Percentiles rank a stretch among this genome's conserved stretches.
Evolutionary conservation across 2,329 filamentous ascomycete species (phyloP).

Genomic region (Intubia oerlemansii): DNA sequence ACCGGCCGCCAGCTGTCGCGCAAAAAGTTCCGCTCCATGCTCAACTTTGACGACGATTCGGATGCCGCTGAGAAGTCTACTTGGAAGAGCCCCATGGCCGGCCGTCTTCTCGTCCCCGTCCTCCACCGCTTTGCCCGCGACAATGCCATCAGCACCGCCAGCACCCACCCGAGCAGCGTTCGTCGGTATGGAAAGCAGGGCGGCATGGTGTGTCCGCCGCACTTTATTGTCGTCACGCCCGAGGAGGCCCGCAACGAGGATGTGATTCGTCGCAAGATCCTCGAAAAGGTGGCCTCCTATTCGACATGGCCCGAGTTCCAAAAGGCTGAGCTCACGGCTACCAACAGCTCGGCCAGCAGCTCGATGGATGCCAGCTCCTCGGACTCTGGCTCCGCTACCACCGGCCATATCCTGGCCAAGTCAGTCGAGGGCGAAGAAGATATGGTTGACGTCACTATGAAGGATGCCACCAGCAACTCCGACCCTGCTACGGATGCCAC

Average conservation of each 20-base stretch:
- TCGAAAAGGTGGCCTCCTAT: constrained; percentile 54
- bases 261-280: constrained; percentile 55
- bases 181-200: too few relatives aligned
- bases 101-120: constrained; percentile 48
- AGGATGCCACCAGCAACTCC: constrained; percentile 26
- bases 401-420: constrained; percentile 49
- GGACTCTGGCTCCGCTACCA: constrained; percentile 43
- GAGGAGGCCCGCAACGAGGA: constrained; percentile 50
- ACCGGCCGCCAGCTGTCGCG: constrained; percentile 28
- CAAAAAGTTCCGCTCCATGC: constrained; percentile 26
- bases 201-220: constrained; percentile 23
- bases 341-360: neutral
- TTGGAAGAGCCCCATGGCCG: constrained; percentile 40
- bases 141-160: neutral
- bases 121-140: constrained; percentile 28
- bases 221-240: constrained; percentile 55
- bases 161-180: too few relatives aligned
- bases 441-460: constrained; percentile 78
- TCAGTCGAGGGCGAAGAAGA: constrained; percentile 81
- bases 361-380: constrained; percentile 36
- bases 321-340: constrained; percentile 28
- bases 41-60: constrained; percentile 24
- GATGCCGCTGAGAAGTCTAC: constrained; percentile 24
- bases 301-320: constrained; percentile 48
- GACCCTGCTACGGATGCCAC: constrained; percentile 11